phyloP scores from a whole-genome alignment of 148 eudicot genomes.

The Rhododendron henanense region DNA sequence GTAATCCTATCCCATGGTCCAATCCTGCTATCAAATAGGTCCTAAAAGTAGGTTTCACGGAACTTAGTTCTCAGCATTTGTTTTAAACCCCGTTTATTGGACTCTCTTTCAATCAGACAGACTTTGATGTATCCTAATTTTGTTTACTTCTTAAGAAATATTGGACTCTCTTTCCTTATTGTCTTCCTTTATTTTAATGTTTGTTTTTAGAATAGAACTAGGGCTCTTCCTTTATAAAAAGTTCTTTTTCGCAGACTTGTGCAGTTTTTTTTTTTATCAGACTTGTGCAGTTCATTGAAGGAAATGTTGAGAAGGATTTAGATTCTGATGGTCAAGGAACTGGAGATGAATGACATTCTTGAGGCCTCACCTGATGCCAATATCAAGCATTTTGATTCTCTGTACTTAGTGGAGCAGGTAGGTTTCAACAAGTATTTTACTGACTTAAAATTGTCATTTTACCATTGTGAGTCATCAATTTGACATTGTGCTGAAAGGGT shows the following conservation, averaged over 20 bases:
- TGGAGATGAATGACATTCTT: slow-evolving; percentile 16
- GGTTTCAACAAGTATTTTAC: too few relatives aligned
- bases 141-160: not conserved
- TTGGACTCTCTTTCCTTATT: not conserved
- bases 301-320: slow-evolving; percentile 23
- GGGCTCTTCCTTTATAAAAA: slow-evolving; percentile 35
- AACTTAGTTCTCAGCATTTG: too few relatives aligned
- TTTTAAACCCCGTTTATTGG: too few relatives aligned
- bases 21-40: too few relatives aligned
- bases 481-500: too few relatives aligned
- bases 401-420: too few relatives aligned
- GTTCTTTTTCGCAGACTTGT: not conserved
- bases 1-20: too few relatives aligned
- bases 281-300: slow-evolving; percentile 35
- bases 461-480: too few relatives aligned
- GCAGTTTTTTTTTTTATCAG: too few relatives aligned
- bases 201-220: slow-evolving; percentile 67
- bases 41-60: too few relatives aligned
- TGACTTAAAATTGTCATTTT: too few relatives aligned
- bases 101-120: too few relatives aligned
- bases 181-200: slow-evolving; percentile 15
- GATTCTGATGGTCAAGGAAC: slow-evolving; percentile 36
- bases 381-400: slow-evolving; percentile 15
- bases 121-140: not conserved
- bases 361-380: slow-evolving; percentile 17